Evolutionary conservation across 306 rosid genomes (phyloP), one percentile per base, ranked within the genome.

Genomic region (Prunus padus): DNA sequence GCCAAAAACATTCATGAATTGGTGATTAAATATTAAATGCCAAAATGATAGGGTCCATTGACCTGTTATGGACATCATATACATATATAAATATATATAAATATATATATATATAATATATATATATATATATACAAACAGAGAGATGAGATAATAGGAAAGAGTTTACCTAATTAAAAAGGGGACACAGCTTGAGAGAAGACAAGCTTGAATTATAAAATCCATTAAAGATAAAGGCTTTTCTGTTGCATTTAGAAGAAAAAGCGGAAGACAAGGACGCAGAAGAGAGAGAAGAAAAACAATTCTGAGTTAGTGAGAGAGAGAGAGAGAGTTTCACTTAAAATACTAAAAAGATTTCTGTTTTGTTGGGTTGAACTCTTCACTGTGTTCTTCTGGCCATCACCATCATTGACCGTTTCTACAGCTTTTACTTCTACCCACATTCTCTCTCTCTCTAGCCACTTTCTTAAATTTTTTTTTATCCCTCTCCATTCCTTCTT

Each of bases 351-450:
- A 76, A 54, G 68, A 69, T 49, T 77, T 80, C 76, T 84, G 84
- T 81, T 89, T 70, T 79, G 84, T 84, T 87, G 76, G 79, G 83
- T 86, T 82, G 87, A 87, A 82, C 79, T 86, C 79, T 78, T 84
- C 83, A 50, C 67, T 69, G 82, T 83, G 73, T 82, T 6, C 64
- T 83, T 0, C 37, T 85, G 80, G 62, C 81, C 71, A 54, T 89
- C 82, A n/a, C 85, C 86, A 84, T 86, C 89, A 79, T 82, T 86
- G 84, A 80, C 82, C 76, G 74, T 75, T 83, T 79, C 71, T 82
- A 61, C 87, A 77, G 84, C 89, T 69, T 87, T 83, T 65, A 52
- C 84, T 82, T 67, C 72, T 84, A 16, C 71, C 47, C 69, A 49
- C 76, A 52, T 73, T 74, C 69, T 57, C 69, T 74, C 73, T 56